These are phyloP conservation scores for Diaporthe amygdali DNA, from an alignment of 2,329 filamentous ascomycete species.

Conservation along the genomic window DNA sequence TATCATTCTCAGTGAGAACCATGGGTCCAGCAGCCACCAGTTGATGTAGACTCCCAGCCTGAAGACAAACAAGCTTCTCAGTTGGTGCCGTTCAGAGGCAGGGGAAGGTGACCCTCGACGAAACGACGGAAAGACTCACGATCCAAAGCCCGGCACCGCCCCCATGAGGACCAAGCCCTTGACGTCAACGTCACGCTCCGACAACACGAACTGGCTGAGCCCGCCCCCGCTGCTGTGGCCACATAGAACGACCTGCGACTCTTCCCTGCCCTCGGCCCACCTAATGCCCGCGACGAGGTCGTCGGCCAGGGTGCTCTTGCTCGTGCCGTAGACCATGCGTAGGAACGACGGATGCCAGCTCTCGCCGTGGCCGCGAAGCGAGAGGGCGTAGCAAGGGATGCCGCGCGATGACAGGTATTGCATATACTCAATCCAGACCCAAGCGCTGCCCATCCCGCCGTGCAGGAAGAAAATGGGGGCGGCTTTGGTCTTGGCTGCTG, in stretches of 20 bases:
- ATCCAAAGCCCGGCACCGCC: conserved; percentile 39
- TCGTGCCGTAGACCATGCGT: conserved; percentile 52
- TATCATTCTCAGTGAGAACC: conserved; percentile 51
- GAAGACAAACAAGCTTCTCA: conserved; percentile 40
- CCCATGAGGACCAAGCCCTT: conserved; percentile 52
- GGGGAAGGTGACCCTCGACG: background rate
- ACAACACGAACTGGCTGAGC: conserved; percentile 54
- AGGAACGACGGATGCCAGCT: conserved; percentile 56
- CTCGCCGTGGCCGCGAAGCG: conserved; percentile 56
- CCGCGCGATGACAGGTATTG: conserved; percentile 48
- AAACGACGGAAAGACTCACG: background rate
- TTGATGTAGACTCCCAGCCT: conserved; percentile 46
- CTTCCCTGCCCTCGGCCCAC: conserved; percentile 40
- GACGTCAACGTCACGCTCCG: conserved; percentile 43
- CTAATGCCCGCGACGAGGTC: conserved; percentile 50
- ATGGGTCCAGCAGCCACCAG: conserved; percentile 52
- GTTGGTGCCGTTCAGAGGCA: background rate
- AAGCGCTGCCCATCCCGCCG: conserved; percentile 59
- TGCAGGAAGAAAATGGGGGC: conserved; percentile 57
- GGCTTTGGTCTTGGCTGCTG: conserved; percentile 20
- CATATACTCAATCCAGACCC: conserved; percentile 59
- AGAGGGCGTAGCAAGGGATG: conserved; percentile 57
- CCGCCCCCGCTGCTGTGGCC: conserved; percentile 59
- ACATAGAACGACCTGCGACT: conserved; percentile 46
- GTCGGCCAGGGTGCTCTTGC: conserved; percentile 44